Evolutionary conservation across 164 flowering plant genomes (phyloP).

Genomic region (Litsea cubeba): DNA sequence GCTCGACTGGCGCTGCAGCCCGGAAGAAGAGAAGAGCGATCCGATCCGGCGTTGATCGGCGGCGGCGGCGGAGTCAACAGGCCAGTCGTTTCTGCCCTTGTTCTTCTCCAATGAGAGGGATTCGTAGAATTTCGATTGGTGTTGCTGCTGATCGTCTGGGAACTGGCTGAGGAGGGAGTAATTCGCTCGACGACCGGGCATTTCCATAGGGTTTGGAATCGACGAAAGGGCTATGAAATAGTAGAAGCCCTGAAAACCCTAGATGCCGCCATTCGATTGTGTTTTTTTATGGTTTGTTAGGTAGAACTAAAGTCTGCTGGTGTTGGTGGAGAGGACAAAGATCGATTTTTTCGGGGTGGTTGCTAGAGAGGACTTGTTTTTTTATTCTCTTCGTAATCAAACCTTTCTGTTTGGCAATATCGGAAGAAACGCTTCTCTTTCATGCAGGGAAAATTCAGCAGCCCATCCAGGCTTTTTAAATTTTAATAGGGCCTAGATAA

Average conservation of each 20-base stretch:
- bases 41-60: slow-evolving; percentile 36
- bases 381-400: too few relatives aligned
- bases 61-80: slow-evolving; percentile 34
- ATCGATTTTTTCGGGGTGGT: not conserved
- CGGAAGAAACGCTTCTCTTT: too few relatives aligned
- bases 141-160: slow-evolving; percentile 48
- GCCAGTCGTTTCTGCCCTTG: slow-evolving; percentile 42
- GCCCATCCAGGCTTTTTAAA: too few relatives aligned
- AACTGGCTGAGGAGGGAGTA: slow-evolving; percentile 61
- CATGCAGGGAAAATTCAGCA: too few relatives aligned
- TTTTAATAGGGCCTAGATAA: too few relatives aligned
- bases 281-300: not conserved
- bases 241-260: not conserved
- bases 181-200: slow-evolving; percentile 67
- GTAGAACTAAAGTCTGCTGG: not conserved
- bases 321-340: not conserved
- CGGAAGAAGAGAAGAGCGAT: slow-evolving; percentile 32
- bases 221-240: slow-evolving; percentile 3
- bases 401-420: too few relatives aligned
- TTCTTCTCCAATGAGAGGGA: slow-evolving; percentile 33
- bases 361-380: too few relatives aligned
- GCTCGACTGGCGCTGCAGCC: slow-evolving; percentile 74
- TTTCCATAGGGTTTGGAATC: slow-evolving; percentile 46
- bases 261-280: not conserved
- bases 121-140: slow-evolving; percentile 13